Conservation (phyloP, 257 asterid genomes). For the Rehmannia glutinosa region DNA sequence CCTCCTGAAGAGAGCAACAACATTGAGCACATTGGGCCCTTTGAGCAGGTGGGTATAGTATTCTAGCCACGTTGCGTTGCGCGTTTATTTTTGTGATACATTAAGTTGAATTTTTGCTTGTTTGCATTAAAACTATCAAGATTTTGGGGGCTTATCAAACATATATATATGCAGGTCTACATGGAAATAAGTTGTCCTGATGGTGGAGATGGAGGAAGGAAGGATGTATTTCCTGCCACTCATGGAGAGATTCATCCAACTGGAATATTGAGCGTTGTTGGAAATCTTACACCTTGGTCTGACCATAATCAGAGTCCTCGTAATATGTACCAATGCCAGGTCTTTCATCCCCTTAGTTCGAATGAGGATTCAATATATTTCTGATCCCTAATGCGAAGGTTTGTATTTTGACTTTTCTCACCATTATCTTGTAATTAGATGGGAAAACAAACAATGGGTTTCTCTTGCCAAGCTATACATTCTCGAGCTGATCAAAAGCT, state of each 20-base stretch:
- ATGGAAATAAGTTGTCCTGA: constrained; percentile 98
- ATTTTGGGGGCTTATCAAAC: constrained; percentile 18
- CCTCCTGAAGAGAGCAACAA: constrained; percentile 62
- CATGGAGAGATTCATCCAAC: constrained; percentile 98
- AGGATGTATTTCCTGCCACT: constrained; percentile 69
- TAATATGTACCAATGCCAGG: constrained; percentile 99
- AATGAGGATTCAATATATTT: not conserved
- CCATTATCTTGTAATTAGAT: constrained; percentile 49
- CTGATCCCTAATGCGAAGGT: not conserved
- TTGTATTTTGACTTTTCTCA: constrained; percentile 21
- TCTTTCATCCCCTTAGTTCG: constrained; percentile 22
- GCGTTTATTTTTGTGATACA: constrained; percentile 12
- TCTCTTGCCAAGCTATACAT: constrained; percentile 72
- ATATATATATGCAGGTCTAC: constrained; percentile 51
- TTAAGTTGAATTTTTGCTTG: constrained; percentile 10
- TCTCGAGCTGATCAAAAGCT: constrained; percentile 96
- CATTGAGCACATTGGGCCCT: constrained; percentile 89
- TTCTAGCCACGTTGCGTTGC: constrained; percentile 2
- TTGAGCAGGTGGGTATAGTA: constrained; percentile 60
- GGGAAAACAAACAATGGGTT: constrained; percentile 99
- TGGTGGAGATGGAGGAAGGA: constrained; percentile 95
- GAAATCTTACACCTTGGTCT: constrained; percentile 97
- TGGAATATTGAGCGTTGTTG: constrained; percentile 91
- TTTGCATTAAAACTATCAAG: constrained; percentile 1
- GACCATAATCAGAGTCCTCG: constrained; percentile 99